phyloP scores from a whole-genome alignment of 768 basidiomycete genomes.

The Rhizopogon vesiculosus region DNA sequence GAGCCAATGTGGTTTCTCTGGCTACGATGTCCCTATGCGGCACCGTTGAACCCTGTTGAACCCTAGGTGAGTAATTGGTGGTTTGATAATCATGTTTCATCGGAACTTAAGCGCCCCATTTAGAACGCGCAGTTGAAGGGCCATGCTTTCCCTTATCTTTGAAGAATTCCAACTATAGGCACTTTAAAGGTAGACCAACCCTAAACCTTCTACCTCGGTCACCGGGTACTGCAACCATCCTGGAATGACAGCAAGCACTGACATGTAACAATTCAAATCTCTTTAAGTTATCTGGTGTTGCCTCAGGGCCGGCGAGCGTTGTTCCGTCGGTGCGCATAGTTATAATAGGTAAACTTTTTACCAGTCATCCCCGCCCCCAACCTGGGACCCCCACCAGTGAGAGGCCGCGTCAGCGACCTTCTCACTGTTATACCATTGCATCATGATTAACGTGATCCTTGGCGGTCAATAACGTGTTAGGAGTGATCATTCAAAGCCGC shows the following conservation, averaged over 20 bases:
- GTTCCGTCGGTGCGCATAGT: too few relatives aligned
- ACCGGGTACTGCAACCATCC: background rate
- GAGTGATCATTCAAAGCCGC: background rate
- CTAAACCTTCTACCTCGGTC: slow-evolving; percentile 1
- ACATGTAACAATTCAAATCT: background rate
- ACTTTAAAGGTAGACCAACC: background rate
- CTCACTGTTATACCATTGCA: background rate
- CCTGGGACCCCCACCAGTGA: background rate
- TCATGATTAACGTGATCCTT: background rate
- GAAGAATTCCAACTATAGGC: background rate
- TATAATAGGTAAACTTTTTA: background rate
- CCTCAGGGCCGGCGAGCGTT: background rate
- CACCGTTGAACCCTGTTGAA: background rate
- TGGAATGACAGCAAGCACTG: background rate
- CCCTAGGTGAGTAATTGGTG: slow-evolving; percentile 2
- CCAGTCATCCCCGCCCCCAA: background rate
- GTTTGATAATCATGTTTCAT: slow-evolving; percentile 10
- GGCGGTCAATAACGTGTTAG: background rate
- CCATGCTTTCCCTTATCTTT: slow-evolving; percentile 1
- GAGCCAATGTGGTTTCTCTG: background rate
- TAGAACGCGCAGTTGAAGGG: background rate
- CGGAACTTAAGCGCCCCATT: slow-evolving; percentile 32
- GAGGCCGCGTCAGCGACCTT: too few relatives aligned
- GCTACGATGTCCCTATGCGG: background rate
- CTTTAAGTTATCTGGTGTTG: too few relatives aligned